phyloP scores from a whole-genome alignment of 139 green algal species.

The Auxenochlorella pyrenoidosa region DNA sequence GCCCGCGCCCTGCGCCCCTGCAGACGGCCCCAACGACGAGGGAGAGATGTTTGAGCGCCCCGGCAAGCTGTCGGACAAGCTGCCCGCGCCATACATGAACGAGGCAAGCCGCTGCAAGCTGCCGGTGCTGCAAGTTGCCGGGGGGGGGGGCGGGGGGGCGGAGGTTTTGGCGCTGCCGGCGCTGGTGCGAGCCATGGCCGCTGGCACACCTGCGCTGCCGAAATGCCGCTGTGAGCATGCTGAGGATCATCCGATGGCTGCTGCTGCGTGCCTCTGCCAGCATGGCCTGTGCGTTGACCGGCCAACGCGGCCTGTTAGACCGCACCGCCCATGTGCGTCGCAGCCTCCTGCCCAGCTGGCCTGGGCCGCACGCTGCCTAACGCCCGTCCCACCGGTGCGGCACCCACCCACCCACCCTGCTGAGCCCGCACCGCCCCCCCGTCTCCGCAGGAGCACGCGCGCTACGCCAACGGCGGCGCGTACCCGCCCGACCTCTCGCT shows the following conservation, averaged over 20 bases:
- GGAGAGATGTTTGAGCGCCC: conserved; percentile 96
- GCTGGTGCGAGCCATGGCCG: no score
- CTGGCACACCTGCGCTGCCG: no score
- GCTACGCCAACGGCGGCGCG: conserved; percentile 97
- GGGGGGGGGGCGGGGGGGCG: no score
- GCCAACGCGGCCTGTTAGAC: neutral
- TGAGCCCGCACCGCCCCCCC: neutral
- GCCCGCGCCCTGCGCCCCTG: neutral
- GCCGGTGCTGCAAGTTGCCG: no score
- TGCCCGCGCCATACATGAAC: conserved; percentile 93
- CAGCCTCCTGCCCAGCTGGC: neutral
- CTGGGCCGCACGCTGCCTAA: no score
- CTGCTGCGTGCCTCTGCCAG: no score
- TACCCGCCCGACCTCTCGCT: conserved; percentile 98
- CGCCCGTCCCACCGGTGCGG: neutral
- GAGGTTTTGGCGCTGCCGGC: no score
- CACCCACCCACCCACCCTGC: neutral
- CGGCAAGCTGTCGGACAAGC: conserved; percentile 88
- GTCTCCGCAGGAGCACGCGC: conserved; percentile 68
- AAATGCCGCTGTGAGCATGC: no score
- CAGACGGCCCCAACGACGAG: conserved; percentile 98
- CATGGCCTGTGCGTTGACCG: no score
- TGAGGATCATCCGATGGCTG: no score
- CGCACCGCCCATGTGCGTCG: no score
- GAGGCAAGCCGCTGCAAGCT: conserved; percentile 62